Conservation (phyloP, 2,329 filamentous ascomycete genomes). For the Neofusicoccum cordaticola region DNA sequence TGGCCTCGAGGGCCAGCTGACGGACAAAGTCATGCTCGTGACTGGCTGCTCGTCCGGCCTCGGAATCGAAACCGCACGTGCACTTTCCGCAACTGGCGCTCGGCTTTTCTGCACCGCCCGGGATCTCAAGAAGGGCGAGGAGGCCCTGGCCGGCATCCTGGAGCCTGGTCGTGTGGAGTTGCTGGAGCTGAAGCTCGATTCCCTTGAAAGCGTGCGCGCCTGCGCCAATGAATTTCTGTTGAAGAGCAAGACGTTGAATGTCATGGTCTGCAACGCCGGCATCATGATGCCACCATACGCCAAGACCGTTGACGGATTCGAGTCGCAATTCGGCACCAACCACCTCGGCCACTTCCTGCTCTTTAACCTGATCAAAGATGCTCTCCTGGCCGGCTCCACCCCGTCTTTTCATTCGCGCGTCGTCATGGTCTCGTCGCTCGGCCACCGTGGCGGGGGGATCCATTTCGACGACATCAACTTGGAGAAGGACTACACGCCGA, state of each 20-base stretch:
- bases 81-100: slow-evolving; percentile 46
- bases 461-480: slow-evolving; percentile 43
- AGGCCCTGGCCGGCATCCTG: slow-evolving; percentile 20
- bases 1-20: slow-evolving; percentile 30
- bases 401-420: slow-evolving; percentile 29
- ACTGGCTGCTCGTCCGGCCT: slow-evolving; percentile 31
- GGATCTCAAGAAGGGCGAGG: slow-evolving; percentile 38
- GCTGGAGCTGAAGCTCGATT: slow-evolving; percentile 29
- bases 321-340: slow-evolving; percentile 47
- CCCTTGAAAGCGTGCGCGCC: slow-evolving; percentile 23
- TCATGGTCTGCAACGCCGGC: slow-evolving; percentile 42
- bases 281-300: slow-evolving; percentile 32
- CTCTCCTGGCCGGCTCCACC: slow-evolving; percentile 29
- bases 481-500: slow-evolving; percentile 37
- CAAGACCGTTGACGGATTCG: slow-evolving; percentile 42
- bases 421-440: slow-evolving; percentile 27
- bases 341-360: slow-evolving; percentile 46
- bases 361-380: slow-evolving; percentile 43
- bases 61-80: slow-evolving; percentile 32
- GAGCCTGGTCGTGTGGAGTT: slow-evolving; percentile 33
- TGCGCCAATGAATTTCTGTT: slow-evolving; percentile 23
- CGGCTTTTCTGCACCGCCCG: slow-evolving; percentile 46
- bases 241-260: slow-evolving; percentile 26
- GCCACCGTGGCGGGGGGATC: slow-evolving; percentile 27
- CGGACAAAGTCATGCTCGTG: slow-evolving; percentile 28